phyloP scores from a whole-genome alignment of 768 basidiomycete species.

The Leucocoprinus sp. region DNA sequence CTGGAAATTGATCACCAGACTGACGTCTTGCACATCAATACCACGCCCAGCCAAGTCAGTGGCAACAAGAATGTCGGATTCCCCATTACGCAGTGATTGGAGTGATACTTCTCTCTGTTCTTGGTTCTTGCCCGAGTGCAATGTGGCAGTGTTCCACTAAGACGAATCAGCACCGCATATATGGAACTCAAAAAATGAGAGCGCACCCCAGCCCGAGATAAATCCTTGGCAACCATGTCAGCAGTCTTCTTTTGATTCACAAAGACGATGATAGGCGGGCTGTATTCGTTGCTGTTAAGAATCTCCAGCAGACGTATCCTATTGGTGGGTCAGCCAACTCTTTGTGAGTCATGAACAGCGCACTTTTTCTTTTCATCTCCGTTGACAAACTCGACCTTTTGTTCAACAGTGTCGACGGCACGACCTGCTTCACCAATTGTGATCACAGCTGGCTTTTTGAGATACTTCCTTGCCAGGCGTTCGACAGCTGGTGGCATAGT shows the following conservation, averaged over 20 bases:
- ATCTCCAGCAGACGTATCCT: slow-evolving; percentile 87
- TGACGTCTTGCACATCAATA: slow-evolving; percentile 97
- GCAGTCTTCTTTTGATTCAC: slow-evolving; percentile 99
- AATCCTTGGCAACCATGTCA: slow-evolving; percentile 94
- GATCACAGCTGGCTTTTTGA: slow-evolving; percentile 87
- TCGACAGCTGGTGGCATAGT: slow-evolving; percentile 99
- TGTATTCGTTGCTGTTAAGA: slow-evolving; percentile 75
- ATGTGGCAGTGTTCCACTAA: slow-evolving; percentile 82
- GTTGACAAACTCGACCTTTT: slow-evolving; percentile 85
- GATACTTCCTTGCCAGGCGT: slow-evolving; percentile 88
- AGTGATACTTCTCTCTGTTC: slow-evolving; percentile 93
- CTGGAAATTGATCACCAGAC: slow-evolving; percentile 94
- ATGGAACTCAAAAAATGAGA: slow-evolving; percentile 15
- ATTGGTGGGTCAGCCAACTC: slow-evolving; percentile 10
- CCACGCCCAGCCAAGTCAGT: slow-evolving; percentile 98
- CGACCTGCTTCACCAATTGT: slow-evolving; percentile 98
- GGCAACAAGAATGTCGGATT: slow-evolving; percentile 85
- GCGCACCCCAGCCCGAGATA: slow-evolving; percentile 79
- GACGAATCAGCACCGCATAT: background rate
- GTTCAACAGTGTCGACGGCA: slow-evolving; percentile 97
- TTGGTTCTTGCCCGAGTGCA: slow-evolving; percentile 97
- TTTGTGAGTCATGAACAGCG: slow-evolving; percentile 19
- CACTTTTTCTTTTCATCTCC: slow-evolving; percentile 98
- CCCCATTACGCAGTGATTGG: slow-evolving; percentile 77
- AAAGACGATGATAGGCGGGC: slow-evolving; percentile 95